Percentiles rank a stretch among this genome's conserved stretches.
These are phyloP conservation scores for Candida pseudoglaebosa DNA, from an alignment of 805 yeast genomes.

Conservation along the genomic window DNA sequence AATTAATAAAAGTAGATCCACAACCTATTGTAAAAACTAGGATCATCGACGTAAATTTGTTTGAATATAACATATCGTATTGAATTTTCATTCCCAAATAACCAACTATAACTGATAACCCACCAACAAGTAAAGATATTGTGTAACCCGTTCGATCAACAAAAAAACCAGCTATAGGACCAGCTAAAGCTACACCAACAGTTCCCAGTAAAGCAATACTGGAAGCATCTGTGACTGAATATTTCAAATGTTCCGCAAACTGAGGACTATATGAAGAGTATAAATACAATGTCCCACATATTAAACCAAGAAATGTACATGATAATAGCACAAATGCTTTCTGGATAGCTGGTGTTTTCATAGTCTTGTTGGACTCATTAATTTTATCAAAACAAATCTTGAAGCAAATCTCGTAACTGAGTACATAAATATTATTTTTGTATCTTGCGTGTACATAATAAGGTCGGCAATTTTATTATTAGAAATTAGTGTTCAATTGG, in stretches of 20 bases:
- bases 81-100: slow-evolving; percentile 54
- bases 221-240: slow-evolving; percentile 62
- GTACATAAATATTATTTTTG: no score
- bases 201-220: slow-evolving; percentile 65
- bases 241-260: slow-evolving; percentile 52
- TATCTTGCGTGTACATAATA: no score
- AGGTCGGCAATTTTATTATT: no score
- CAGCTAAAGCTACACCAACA: slow-evolving; percentile 57
- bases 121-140: slow-evolving; percentile 48
- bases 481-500: no score
- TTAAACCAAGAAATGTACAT: slow-evolving; percentile 44
- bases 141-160: slow-evolving; percentile 64
- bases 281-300: slow-evolving; percentile 71
- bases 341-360: slow-evolving; percentile 17
- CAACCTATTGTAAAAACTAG: slow-evolving; percentile 56
- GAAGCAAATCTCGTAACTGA: neutral
- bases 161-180: slow-evolving; percentile 64
- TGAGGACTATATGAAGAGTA: slow-evolving; percentile 80
- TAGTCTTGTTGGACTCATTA: slow-evolving; percentile 3
- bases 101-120: slow-evolving; percentile 46
- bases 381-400: neutral
- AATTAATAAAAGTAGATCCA: slow-evolving; percentile 65
- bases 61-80: slow-evolving; percentile 37
- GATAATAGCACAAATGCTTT: slow-evolving; percentile 24
- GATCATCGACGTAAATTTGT: slow-evolving; percentile 38